Evolutionary conservation across 2,329 filamentous ascomycete species (phyloP), one percentile per base, ranked within the genome.

Genomic region (Fusarium euwallaceae): DNA sequence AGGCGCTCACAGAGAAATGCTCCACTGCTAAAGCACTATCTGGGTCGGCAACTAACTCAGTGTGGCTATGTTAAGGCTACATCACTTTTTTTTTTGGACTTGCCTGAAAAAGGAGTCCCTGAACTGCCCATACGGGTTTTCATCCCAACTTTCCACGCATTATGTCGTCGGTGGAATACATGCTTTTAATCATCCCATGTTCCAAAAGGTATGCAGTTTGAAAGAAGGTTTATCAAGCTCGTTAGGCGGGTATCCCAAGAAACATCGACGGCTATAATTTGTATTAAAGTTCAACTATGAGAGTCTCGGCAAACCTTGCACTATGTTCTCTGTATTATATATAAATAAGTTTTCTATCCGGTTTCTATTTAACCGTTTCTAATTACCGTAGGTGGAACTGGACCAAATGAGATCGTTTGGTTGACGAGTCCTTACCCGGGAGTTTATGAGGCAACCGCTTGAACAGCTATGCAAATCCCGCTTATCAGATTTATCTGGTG

Each of bases 31-130:
- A 45, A 45, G 4, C 12, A 45, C 20, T 45, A 45, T 14, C 41
- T 45, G 1, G 0, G 0, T 7, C 11, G 0, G 6, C 10, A 14
- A 6, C 41, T 8, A 43, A 8, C 6, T 8, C 1, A 4, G n/a
- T 22, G 11, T 11, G 11, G 1, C 1, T 4, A 43, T 2, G 41
- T 14, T 43, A 43, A 22, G 5, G 32, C 1, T 12, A 12, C 11
- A 34, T 34, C 29, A 11, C 10, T 11, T 11, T 4, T 32, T 32
- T 11, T 11, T 32, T 32, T 4, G 9, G 9, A 11, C 29, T 32
- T 11, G 10, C 1, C 3, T 10, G 10, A 10, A 32, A 12, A 11
- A 11, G 10, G 32, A 34, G 32, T 16, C 12, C 4, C 12, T 14
- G 20, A 45, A 16, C 12, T 16, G 6, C 12, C 41, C 8, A 16